These are phyloP conservation scores for Kurtzmaniella cleridarum DNA, from an alignment of 805 yeast species.

Conservation along the genomic window DNA sequence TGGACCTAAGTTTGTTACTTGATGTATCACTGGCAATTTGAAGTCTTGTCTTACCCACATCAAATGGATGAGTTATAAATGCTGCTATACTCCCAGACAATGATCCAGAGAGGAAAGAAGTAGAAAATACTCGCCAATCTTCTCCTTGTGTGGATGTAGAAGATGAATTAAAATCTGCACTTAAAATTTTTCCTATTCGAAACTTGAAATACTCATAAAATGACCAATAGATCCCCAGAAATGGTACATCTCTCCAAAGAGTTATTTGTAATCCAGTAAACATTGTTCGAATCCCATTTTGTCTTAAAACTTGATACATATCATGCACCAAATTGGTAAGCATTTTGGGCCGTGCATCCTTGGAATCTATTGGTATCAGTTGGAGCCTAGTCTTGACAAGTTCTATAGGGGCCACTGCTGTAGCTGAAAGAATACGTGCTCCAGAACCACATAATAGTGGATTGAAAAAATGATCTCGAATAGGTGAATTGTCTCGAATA, in stretches of 20 bases:
- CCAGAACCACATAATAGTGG: conserved; percentile 82
- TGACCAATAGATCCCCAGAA: conserved; percentile 93
- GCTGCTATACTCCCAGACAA: conserved; percentile 84
- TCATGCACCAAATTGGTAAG: conserved; percentile 48
- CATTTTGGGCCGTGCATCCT: conserved; percentile 20
- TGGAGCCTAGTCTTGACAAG: conserved; percentile 83
- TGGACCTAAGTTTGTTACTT: conserved; percentile 5
- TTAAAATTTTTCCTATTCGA: conserved; percentile 15
- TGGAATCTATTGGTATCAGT: conserved; percentile 61
- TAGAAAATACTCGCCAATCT: conserved; percentile 45
- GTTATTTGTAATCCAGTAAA: conserved; percentile 87
- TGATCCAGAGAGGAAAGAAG: conserved; percentile 78
- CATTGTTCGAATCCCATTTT: conserved; percentile 56
- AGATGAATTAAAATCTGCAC: conserved; percentile 16
- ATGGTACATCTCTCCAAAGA: conserved; percentile 96
- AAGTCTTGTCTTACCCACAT: conserved; percentile 91
- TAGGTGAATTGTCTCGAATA: conserved; percentile 63
- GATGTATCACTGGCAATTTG: conserved; percentile 50
- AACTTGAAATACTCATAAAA: conserved; percentile 55
- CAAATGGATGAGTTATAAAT: conserved; percentile 86
- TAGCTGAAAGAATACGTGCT: conserved; percentile 80
- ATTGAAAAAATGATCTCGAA: conserved; percentile 46
- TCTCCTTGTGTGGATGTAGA: conserved; percentile 10
- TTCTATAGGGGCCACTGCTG: conserved; percentile 83
- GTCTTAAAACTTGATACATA: conserved; percentile 42